A percentile compares a stretch with the other conserved stretches of the same genome.
Conservation (phyloP, 2,329 filamentous ascomycete genomes). For the Pseudogymnoascus sp. region DNA sequence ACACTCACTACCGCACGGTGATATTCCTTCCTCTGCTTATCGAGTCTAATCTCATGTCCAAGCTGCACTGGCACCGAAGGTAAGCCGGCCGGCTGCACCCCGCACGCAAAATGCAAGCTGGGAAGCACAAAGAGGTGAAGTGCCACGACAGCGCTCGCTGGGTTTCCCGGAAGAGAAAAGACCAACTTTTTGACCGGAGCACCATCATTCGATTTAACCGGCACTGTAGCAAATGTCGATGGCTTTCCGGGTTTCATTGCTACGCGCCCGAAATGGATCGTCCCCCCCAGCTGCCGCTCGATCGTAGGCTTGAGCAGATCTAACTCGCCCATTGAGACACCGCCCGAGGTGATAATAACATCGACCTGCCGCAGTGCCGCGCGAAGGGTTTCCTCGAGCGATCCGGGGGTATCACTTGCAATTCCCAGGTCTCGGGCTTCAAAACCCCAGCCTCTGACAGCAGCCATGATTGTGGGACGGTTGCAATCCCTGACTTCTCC, state of each 20-base stretch:
- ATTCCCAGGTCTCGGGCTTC: conserved; percentile 81
- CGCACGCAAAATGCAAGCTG: conserved; percentile 68
- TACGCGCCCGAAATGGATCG: conserved; percentile 92
- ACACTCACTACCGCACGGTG: conserved; percentile 73
- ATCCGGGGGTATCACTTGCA: conserved; percentile 63
- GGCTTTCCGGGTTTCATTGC: conserved; percentile 98
- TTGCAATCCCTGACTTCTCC: conserved; percentile 95
- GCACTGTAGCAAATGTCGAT: conserved; percentile 89
- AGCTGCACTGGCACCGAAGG: conserved; percentile 65
- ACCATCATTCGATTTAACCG: conserved; percentile 53
- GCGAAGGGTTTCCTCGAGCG: conserved; percentile 70
- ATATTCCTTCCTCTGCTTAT: conserved; percentile 76
- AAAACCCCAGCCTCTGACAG: conserved; percentile 67
- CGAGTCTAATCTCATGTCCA: conserved; percentile 65
- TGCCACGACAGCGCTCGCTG: conserved; percentile 85
- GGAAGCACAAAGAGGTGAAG: conserved; percentile 93
- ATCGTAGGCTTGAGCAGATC: conserved; percentile 95
- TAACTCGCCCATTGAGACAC: conserved; percentile 95
- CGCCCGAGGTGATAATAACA: conserved; percentile 83
- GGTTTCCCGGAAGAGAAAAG: conserved; percentile 90
- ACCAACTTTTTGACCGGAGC: conserved; percentile 60
- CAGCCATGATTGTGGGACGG: conserved; percentile 76
- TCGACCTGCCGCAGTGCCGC: conserved; percentile 67
- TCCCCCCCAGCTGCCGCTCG: conserved; percentile 80
- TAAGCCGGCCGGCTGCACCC: conserved; percentile 60